Conservation (phyloP, 495 filamentous ascomycete genomes). For the Letharia columbiana region DNA sequence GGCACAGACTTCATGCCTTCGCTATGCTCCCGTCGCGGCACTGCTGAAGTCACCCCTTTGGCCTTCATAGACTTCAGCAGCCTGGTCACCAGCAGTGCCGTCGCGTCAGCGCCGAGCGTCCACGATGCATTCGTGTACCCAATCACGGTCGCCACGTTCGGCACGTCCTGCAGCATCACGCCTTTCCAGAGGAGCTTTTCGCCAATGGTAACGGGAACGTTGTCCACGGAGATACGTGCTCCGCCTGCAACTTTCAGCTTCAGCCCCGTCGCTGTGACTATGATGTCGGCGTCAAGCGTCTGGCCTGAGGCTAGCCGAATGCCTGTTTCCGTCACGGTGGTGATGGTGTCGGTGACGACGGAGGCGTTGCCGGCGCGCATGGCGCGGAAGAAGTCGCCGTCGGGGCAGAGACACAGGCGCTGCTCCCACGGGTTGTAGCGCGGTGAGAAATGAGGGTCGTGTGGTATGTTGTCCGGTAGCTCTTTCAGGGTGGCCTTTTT, state of each 20-base stretch:
- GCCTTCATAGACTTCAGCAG: background rate
- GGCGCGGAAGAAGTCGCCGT: conserved; percentile 11
- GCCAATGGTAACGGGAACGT: background rate
- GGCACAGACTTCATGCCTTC: background rate
- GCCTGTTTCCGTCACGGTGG: background rate
- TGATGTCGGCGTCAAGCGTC: conserved; percentile 6
- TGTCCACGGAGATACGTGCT: conserved; percentile 4
- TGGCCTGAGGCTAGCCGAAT: conserved; percentile 5
- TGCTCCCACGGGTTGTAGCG: conserved; percentile 16
- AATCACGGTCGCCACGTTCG: background rate
- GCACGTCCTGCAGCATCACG: conserved; percentile 11
- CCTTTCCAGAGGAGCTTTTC: conserved; percentile 10
- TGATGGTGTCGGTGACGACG: conserved; percentile 10
- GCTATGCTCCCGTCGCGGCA: background rate
- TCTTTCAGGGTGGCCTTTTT: conserved; percentile 3
- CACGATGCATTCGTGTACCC: conserved; percentile 6
- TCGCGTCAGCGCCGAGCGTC: conserved; percentile 14
- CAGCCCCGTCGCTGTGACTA: conserved; percentile 13
- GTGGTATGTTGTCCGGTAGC: conserved; percentile 4
- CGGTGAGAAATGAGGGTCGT: conserved; percentile 9
- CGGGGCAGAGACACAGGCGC: conserved; percentile 9
- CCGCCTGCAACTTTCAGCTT: background rate
- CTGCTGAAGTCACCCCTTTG: background rate
- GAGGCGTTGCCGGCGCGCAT: conserved; percentile 15
- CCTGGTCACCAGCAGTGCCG: conserved; percentile 1